phyloP scores from a whole-genome alignment of 202 grass and related monocot genomes.

The Hordeum pubiflorum region DNA sequence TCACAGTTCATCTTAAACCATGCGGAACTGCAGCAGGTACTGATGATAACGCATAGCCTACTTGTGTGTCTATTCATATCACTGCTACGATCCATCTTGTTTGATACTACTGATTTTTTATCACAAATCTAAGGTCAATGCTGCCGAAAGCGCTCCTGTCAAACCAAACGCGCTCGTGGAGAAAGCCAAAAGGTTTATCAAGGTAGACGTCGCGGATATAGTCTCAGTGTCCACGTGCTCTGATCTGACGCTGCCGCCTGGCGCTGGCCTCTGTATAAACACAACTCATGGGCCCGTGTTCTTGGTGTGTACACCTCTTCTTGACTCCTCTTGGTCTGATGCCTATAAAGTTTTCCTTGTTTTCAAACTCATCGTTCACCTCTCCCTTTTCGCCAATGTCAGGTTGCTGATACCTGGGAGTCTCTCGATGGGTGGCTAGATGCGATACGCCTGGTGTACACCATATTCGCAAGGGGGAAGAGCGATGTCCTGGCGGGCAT shows the following conservation, averaged over 20 bases:
- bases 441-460: conserved; percentile 67
- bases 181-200: conserved; percentile 44
- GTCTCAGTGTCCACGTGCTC: conserved; percentile 55
- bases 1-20: conserved; percentile 70
- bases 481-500: conserved; percentile 66
- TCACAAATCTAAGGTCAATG: conserved; percentile 36
- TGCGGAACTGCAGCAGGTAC: conserved; percentile 56
- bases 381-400: not conserved
- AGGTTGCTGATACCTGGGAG: conserved; percentile 78
- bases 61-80: not conserved
- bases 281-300: conserved; percentile 48
- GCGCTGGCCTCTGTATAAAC: conserved; percentile 57
- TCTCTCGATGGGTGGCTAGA: conserved; percentile 64
- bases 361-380: not conserved
- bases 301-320: conserved; percentile 36
- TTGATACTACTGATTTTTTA: not conserved
- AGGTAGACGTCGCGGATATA: conserved; percentile 46
- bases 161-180: conserved; percentile 18
- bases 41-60: not conserved
- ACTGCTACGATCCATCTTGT: not conserved
- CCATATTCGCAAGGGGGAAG: conserved; percentile 64
- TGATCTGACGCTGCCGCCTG: conserved; percentile 55
- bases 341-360: not conserved
- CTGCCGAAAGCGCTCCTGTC: conserved; percentile 33
- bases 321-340: not conserved